These are phyloP conservation scores for Raphanus sativus DNA, from an alignment of 345 rosid genomes.

Conservation along the genomic window DNA sequence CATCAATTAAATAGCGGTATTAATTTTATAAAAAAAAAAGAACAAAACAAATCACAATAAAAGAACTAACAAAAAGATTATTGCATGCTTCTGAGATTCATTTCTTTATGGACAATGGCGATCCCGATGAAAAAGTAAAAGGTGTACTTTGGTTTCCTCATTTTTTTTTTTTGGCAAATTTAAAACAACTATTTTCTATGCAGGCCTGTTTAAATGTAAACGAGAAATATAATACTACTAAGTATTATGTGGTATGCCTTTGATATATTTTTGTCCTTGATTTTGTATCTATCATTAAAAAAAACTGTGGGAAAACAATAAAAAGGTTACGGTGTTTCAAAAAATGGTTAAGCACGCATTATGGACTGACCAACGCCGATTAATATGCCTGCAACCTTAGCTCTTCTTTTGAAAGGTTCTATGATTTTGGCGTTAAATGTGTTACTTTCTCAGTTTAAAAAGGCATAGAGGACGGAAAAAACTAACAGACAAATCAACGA, in stretches of 20 bases:
- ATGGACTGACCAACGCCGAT: neutral
- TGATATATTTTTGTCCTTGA: neutral
- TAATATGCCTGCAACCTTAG: neutral
- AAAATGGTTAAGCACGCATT: neutral
- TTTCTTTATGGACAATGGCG: neutral
- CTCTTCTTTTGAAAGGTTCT: neutral
- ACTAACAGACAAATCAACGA: neutral
- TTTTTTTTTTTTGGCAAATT: neutral
- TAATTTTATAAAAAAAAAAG: neutral
- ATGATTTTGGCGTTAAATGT: neutral
- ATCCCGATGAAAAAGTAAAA: slow-evolving; percentile 1
- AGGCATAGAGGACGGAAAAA: neutral
- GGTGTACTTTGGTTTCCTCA: neutral
- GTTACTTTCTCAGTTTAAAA: neutral
- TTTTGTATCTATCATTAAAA: neutral
- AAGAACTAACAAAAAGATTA: neutral
- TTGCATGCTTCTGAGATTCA: neutral
- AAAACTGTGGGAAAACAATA: neutral
- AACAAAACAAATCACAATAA: neutral
- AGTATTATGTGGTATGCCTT: too few species aligned
- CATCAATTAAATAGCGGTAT: neutral
- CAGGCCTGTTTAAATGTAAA: too few species aligned
- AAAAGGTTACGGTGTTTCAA: neutral
- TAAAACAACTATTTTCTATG: neutral
- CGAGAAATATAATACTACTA: too few species aligned